Percentiles rank a stretch among this genome's conserved stretches.
Evolutionary conservation across 1,284 basidiomycete genomes (phyloP).

Genomic region (Rhodotorula sp.): DNA sequence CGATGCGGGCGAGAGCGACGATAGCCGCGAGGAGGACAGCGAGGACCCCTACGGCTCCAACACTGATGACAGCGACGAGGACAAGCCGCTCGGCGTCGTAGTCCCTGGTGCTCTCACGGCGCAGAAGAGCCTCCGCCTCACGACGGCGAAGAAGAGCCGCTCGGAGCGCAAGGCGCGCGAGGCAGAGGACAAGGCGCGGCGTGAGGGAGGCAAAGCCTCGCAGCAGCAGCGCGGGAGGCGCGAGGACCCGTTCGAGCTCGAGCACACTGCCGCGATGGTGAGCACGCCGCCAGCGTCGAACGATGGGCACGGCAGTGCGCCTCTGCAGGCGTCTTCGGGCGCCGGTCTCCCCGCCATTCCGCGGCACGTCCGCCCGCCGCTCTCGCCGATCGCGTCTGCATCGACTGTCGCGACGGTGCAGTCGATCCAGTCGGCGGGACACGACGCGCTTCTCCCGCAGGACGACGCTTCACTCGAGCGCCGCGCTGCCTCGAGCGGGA

Average conservation of each 20-base stretch:
- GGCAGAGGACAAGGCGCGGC: background rate
- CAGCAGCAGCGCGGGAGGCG: background rate
- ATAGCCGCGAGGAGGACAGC: slow-evolving; percentile 22
- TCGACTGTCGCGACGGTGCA: slow-evolving; percentile 2
- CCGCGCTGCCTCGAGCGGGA: slow-evolving; percentile 4
- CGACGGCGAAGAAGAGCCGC: slow-evolving; percentile 11
- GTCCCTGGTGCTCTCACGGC: slow-evolving; percentile 72
- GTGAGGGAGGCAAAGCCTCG: background rate
- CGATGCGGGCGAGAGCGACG: background rate
- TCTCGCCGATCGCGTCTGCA: slow-evolving; percentile 4
- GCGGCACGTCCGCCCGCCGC: background rate
- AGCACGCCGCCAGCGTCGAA: slow-evolving; percentile 1
- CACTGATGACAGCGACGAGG: slow-evolving; percentile 54
- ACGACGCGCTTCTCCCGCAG: slow-evolving; percentile 38
- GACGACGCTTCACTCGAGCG: slow-evolving; percentile 35
- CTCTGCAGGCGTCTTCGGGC: background rate
- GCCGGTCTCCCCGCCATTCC: background rate
- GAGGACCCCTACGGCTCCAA: slow-evolving; percentile 3
- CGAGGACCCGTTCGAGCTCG: slow-evolving; percentile 60
- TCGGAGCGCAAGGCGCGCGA: slow-evolving; percentile 13
- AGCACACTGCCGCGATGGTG: slow-evolving; percentile 46
- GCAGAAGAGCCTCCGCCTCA: slow-evolving; percentile 69
- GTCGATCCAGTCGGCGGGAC: slow-evolving; percentile 18
- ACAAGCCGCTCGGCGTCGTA: slow-evolving; percentile 72
- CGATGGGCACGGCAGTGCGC: background rate